Evolutionary conservation across 1,284 basidiomycete species (phyloP).

Genomic region (Ustanciosporium gigantosporum): DNA sequence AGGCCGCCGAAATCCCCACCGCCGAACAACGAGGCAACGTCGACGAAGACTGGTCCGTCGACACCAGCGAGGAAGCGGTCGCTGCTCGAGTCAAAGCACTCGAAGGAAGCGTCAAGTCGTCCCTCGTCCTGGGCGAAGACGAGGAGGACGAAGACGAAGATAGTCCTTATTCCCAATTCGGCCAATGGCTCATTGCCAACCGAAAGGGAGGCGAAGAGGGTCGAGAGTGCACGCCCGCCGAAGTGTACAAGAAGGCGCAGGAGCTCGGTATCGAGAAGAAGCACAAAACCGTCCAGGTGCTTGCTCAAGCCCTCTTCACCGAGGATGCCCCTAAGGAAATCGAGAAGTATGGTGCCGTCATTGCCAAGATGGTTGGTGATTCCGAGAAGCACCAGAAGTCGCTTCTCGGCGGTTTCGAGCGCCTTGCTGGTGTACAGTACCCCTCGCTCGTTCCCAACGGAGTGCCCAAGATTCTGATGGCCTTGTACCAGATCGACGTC

Average conservation of each 20-base stretch:
- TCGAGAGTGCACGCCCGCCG: constrained; percentile 62
- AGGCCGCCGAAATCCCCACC: constrained; percentile 59
- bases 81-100: constrained; percentile 80
- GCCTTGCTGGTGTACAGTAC: constrained; percentile 53
- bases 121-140: constrained; percentile 66
- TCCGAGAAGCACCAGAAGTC: constrained; percentile 93
- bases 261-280: constrained; percentile 93
- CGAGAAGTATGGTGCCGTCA: constrained; percentile 72
- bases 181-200: constrained; percentile 83
- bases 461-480: constrained; percentile 93
- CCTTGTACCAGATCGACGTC: constrained; percentile 87
- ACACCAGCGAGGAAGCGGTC: constrained; percentile 89
- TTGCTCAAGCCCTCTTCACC: constrained; percentile 86
- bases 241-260: constrained; percentile 85
- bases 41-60: constrained; percentile 81
- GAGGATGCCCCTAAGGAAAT: constrained; percentile 77
- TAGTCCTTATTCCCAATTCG: constrained; percentile 78
- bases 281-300: constrained; percentile 84
- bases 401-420: constrained; percentile 68
- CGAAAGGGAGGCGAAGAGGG: constrained; percentile 64
- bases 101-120: constrained; percentile 69
- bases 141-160: constrained; percentile 70
- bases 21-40: constrained; percentile 64
- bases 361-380: constrained; percentile 70
- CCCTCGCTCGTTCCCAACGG: constrained; percentile 58